These are phyloP conservation scores for Fulvia fulva DNA, from an alignment of 2,329 filamentous ascomycete genomes.

Conservation along the genomic window DNA sequence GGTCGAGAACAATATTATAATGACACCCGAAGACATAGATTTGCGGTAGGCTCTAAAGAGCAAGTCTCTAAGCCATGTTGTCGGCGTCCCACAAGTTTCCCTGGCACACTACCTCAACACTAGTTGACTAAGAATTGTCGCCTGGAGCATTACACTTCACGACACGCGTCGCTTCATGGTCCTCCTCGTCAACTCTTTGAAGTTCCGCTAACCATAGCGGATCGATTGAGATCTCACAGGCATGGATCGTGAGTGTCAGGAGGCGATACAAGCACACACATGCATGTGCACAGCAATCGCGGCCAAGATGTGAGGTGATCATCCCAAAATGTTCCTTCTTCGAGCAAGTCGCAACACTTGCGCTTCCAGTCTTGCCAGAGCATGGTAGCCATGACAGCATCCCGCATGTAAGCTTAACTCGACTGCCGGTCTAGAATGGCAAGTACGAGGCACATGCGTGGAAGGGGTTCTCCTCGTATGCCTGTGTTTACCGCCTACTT, in stretches of 20 bases:
- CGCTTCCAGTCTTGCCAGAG: neutral
- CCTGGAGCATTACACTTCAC: neutral
- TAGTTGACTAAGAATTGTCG: neutral
- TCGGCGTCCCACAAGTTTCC: neutral
- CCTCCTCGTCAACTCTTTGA: neutral
- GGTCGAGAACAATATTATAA: no score
- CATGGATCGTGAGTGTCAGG: no score
- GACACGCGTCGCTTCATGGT: neutral
- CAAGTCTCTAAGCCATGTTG: neutral
- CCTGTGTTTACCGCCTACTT: neutral
- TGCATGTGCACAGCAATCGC: neutral
- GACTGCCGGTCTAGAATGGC: neutral
- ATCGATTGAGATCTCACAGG: no score
- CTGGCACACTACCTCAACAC: neutral
- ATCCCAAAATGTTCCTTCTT: neutral
- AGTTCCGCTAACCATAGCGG: neutral
- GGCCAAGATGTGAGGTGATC: neutral
- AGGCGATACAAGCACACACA: no score
- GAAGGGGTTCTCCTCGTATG: no score
- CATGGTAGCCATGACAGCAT: slow-evolving; percentile 2
- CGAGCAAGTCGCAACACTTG: neutral
- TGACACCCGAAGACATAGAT: neutral
- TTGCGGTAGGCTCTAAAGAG: neutral
- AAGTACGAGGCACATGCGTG: neutral
- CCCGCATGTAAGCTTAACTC: neutral